Base-by-base conservation (phyloP, 1,284 basidiomycete species). In the Volvariella volvacea region DNA sequence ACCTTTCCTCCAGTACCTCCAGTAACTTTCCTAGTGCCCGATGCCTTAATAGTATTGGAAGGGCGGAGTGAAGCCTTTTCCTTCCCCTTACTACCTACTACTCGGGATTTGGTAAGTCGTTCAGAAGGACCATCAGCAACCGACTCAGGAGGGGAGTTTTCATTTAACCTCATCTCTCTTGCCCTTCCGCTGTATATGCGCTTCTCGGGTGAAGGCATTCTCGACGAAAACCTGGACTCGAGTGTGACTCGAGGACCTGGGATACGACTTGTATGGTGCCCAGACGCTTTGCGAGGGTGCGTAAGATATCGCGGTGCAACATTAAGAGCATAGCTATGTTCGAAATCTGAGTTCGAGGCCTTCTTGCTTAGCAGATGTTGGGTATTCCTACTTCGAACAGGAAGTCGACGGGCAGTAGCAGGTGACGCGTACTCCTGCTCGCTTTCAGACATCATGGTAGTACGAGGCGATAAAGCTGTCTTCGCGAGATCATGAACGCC, bases 311-410 rank as follows among this genome's bases (percentile, higher is more conserved):
- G 72, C 1, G 86, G 83, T 2, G 84, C 86, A 48, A 91, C 80
- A 54, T 91, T 92, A n/a, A 82, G 85, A 2, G 91, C 90, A 61
- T 93, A 93, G 44, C 91, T 80, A 47, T 86, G 78, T 61, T 93
- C 91, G 39, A 89, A 90, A 59, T 94, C 92, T 2, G 91, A 92
- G 0, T 77, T 70, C 0, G 86, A 88, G 9, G 74, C 64, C 49
- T 78, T 83, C 55, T 69, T 73, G 14, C n/a, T 16, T 8, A 36
- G 34, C n/a, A 8, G 34, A 36, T 16, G 14, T 36, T 6, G 34
- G 14, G n/a, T 15, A 15, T 36, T 36, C n/a, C 19, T 36, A n/a
- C 7, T 15, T 6, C 34, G 42, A 22, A 45, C 17, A 9, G 64
- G 63, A 10, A 68, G 70, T 14, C 58, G 50, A 10, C 59, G 58